Base-by-base conservation (phyloP, 1,139 yeast genomes). In the Debaryomyces subglobosus region DNA sequence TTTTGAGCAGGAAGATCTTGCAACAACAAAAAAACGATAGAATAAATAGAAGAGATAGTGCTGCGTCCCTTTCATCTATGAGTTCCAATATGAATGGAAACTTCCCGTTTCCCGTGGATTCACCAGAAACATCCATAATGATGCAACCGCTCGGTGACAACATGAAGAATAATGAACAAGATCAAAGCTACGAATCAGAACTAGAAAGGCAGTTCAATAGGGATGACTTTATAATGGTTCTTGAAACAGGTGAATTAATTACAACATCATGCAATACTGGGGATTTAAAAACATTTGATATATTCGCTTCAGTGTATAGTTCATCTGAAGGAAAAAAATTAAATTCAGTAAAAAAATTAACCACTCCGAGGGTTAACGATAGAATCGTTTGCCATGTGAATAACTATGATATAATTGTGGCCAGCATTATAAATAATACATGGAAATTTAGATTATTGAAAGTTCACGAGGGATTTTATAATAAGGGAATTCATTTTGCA, bases 341-440 rank as follows among this genome's bases (percentile, higher is more conserved):
- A 12, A 68, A 72, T 2, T 72, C 84, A 1, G 84, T 86, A 42
- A 78, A 77, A 40, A 78, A 79, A 49, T 64, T 89, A 8, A 63
- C 77, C 5, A 85, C 96, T 0, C 92, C 96, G 3, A 76, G 95
- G 61, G 84, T 88, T 27, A 85, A 82, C 57, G 95, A 88, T 61
- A 74, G 94, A 53, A 70, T 89, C 32, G 81, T 89, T 1, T 81
- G 85, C 49, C 77, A 81, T 37, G 71, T 82, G 2, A 69, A 68
- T 21, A 73, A 74, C 47, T 82, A 79, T 18, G 79, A 79, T 35
- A 57, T 89, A 13, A 67, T 85, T 9, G 83, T 88, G 3, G 86
- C 86, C 0, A 81, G 88, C 0, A 83, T 78, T 6, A 76, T 85
- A 9, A 84, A 86, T 53, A 84, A 85, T 57, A 77, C 75, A 46